These are phyloP conservation scores for Mycena olivaceomarginata DNA, from an alignment of 768 basidiomycete species.

Conservation along the genomic window DNA sequence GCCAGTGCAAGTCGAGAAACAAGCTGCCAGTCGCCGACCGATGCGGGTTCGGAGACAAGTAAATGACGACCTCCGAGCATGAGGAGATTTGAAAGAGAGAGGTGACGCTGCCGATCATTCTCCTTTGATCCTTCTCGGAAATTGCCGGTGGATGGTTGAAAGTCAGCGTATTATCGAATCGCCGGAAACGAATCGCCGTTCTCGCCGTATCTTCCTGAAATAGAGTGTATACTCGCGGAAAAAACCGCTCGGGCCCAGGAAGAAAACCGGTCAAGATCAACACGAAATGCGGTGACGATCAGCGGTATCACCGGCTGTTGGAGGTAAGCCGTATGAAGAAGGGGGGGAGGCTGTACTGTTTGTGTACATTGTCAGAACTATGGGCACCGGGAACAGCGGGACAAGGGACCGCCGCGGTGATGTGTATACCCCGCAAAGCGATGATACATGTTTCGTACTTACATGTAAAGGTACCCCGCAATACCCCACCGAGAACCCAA, in stretches of 20 bases:
- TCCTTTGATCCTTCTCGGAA: background rate
- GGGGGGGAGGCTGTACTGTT: slow-evolving; percentile 1
- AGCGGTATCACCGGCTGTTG: slow-evolving; percentile 6
- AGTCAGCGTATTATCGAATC: background rate
- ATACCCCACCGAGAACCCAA: background rate
- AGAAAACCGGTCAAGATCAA: background rate
- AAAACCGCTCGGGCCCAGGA: background rate
- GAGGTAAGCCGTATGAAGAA: background rate
- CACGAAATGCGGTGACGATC: background rate
- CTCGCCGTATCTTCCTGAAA: background rate
- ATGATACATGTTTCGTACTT: background rate
- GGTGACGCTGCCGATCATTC: background rate
- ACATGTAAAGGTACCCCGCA: background rate
- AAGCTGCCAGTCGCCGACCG: background rate
- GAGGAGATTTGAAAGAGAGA: background rate
- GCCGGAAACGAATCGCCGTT: background rate
- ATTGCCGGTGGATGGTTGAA: background rate
- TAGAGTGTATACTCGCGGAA: background rate
- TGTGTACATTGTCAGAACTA: background rate
- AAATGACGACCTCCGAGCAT: no score
- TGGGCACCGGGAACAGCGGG: background rate
- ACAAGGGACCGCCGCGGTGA: background rate
- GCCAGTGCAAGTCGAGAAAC: background rate
- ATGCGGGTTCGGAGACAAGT: background rate
- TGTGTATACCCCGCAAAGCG: slow-evolving; percentile 1